phyloP scores from a whole-genome alignment of 176 grass and related monocot species.

The Lolium rigidum region DNA sequence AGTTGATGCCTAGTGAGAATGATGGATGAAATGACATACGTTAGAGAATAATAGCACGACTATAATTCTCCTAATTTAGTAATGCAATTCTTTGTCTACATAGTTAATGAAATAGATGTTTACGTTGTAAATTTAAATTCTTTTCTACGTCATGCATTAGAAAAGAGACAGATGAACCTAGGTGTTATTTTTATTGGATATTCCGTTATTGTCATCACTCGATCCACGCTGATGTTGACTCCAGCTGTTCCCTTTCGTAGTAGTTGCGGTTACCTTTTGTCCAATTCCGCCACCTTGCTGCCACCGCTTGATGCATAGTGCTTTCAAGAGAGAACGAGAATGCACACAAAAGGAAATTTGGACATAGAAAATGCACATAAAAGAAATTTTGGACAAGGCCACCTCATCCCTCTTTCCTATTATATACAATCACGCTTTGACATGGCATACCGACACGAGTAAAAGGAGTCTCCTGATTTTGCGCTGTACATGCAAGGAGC shows the following conservation, averaged over 20 bases:
- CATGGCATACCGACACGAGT: background rate
- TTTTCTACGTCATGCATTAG: background rate
- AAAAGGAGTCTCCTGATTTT: background rate
- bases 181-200: background rate
- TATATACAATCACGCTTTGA: background rate
- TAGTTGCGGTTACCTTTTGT: background rate
- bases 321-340: background rate
- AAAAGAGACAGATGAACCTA: background rate
- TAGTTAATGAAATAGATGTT: background rate
- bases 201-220: background rate
- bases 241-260: background rate
- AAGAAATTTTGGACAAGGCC: background rate
- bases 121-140: background rate
- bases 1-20: background rate
- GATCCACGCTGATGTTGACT: constrained; percentile 43
- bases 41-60: background rate
- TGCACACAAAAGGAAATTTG: background rate
- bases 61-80: background rate
- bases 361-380: background rate
- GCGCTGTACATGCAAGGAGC: background rate
- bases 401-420: background rate
- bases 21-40: background rate
- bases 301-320: constrained; percentile 10
- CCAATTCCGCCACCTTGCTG: background rate
- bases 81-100: background rate